These are phyloP conservation scores for Amanita brunnescens DNA, from an alignment of 768 basidiomycete species.

Conservation along the genomic window DNA sequence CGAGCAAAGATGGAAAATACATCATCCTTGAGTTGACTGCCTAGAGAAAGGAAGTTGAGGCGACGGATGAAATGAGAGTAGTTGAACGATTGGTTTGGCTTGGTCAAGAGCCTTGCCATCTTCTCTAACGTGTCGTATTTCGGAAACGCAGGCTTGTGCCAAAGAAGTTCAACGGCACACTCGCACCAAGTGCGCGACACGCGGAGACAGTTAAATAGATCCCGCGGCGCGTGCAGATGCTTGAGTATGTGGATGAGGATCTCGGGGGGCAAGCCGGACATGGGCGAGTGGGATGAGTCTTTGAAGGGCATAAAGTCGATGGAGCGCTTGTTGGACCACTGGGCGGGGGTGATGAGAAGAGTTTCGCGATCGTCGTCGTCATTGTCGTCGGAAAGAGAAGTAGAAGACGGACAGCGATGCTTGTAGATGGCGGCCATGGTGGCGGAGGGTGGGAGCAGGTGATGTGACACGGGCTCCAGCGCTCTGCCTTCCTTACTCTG, in stretches of 20 bases:
- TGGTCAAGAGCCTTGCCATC: conserved; percentile 65
- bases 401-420: conserved; percentile 61
- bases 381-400: conserved; percentile 73
- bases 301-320: conserved; percentile 12
- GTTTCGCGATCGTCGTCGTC: conserved; percentile 46
- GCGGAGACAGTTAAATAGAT: conserved; percentile 66
- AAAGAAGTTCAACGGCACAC: conserved; percentile 89
- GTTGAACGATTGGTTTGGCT: conserved; percentile 67
- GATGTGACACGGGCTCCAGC: too few relatives aligned
- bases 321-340: conserved; percentile 42
- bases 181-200: conserved; percentile 94
- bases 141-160: conserved; percentile 82
- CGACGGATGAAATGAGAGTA: conserved; percentile 86
- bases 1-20: conserved; percentile 60
- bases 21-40: conserved; percentile 61
- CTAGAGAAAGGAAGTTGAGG: conserved; percentile 78
- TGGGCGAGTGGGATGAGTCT: conserved; percentile 39
- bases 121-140: conserved; percentile 63
- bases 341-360: conserved; percentile 51
- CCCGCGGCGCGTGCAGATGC: conserved; percentile 63
- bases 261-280: conserved; percentile 76
- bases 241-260: conserved; percentile 89
- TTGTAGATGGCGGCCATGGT: conserved; percentile 36
- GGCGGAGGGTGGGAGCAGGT: conserved; percentile 17
- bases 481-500: conserved; percentile 11